phyloP scores from a whole-genome alignment of 306 rosid genomes.

The Sindora glabra region DNA sequence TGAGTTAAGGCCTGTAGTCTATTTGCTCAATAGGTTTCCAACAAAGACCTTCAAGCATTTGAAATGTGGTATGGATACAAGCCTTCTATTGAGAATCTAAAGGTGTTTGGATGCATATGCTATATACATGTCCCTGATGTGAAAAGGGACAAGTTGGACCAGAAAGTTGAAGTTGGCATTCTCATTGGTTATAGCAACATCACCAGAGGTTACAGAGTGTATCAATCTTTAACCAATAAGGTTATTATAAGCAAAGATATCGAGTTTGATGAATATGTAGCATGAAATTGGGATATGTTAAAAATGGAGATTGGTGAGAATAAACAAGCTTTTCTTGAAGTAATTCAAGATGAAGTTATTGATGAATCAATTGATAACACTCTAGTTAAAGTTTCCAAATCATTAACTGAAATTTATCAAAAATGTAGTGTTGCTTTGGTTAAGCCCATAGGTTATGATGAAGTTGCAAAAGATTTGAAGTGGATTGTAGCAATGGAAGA shows the following conservation, averaged over 20 bases:
- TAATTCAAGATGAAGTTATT: too few relatives aligned
- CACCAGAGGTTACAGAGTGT: too few relatives aligned
- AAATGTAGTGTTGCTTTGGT: background rate
- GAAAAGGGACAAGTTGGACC: background rate
- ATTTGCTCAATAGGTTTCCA: background rate
- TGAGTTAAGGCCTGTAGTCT: background rate
- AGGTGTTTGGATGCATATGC: background rate
- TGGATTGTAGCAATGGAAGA: background rate
- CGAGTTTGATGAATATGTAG: too few relatives aligned
- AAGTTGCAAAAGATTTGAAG: too few relatives aligned
- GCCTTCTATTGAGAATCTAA: background rate
- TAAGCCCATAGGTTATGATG: too few relatives aligned
- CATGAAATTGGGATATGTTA: too few relatives aligned
- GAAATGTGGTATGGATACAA: background rate
- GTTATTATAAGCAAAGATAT: too few relatives aligned
- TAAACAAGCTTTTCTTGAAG: too few relatives aligned
- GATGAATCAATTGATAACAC: too few relatives aligned
- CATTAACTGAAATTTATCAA: background rate
- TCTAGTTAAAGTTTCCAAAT: background rate
- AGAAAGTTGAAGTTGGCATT: background rate
- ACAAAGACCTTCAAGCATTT: background rate
- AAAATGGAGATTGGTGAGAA: too few relatives aligned
- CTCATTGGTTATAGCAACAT: background rate
- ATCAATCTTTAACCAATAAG: too few relatives aligned
- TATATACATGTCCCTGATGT: background rate